Evolutionary conservation across 208 protist genomes (phyloP).

Genomic region (Crithidia fasciculata): DNA sequence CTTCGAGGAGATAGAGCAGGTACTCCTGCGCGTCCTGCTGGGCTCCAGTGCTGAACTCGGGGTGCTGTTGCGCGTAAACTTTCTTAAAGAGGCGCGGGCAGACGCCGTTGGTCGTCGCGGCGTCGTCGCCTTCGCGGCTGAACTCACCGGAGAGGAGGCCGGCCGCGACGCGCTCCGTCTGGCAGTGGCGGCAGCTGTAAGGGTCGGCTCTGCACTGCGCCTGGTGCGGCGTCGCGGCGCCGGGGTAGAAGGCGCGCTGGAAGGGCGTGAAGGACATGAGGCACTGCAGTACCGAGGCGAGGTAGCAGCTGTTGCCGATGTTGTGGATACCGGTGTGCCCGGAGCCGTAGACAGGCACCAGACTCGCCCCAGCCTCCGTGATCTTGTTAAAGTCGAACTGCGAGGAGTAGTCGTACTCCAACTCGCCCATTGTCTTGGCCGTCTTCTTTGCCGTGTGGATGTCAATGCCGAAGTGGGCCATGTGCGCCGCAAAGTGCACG

Average conservation of each 20-base stretch:
- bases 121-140: conserved; percentile 65
- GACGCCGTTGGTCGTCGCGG: conserved; percentile 76
- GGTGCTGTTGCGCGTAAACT: conserved; percentile 92
- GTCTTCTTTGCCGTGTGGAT: conserved; percentile 91
- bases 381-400: conserved; percentile 94
- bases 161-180: conserved; percentile 93
- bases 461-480: conserved; percentile 97
- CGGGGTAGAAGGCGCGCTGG: conserved; percentile 69
- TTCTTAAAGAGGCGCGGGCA: conserved; percentile 94
- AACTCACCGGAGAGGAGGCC: conserved; percentile 94
- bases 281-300: conserved; percentile 95
- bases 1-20: conserved; percentile 91
- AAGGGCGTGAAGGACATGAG: conserved; percentile 89
- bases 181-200: conserved; percentile 76
- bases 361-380: conserved; percentile 82
- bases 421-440: conserved; percentile 96
- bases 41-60: conserved; percentile 94
- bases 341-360: conserved; percentile 93
- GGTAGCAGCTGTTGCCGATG: conserved; percentile 98
- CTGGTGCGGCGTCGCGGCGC: conserved; percentile 54
- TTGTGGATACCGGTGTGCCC: conserved; percentile 95
- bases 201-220: conserved; percentile 56
- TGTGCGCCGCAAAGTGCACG: conserved; percentile 92
- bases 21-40: conserved; percentile 98
- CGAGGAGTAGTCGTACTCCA: conserved; percentile 96